Base-by-base conservation (phyloP, 192 early-diverging fungal genomes). In the Backusella tuberculispora region DNA sequence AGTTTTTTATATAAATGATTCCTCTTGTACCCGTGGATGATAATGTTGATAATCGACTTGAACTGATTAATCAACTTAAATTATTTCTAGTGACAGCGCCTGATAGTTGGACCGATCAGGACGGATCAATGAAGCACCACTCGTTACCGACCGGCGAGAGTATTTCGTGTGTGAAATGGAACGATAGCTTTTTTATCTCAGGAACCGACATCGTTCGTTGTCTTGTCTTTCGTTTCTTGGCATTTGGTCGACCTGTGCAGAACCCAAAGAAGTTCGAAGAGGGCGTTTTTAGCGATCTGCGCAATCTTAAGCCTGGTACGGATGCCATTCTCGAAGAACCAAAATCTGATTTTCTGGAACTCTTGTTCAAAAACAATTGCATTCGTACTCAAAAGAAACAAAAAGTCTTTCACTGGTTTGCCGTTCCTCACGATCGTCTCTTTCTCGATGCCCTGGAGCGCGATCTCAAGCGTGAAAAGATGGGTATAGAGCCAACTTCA, bases 371-470 rank as follows among this genome's bases (percentile, higher is more conserved):
- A 80, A 89, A 96, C 86, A 91, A 95, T 67, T 98, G 96, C 81
- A 95, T 99, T 71, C 91, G 97, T 45, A 97, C 96, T 3, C 97
- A 98, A 81, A 99, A 98, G 88, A 98, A 98, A 85, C 97, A 99
- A 87, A 98, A 98, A 76, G 97, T 99, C 29, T 99, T 98, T 82
- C 94, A 92, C 78, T 99, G 97, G 96, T 92, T 91, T 77, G 92
- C 95, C 6, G 97, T 99, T n/a, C 92, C 92, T 10, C 97, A 97
- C 80, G 97, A 99, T 77, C 79, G 92, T 41, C 90, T 99, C 48
- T 99, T 99, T 79, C 85, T 93, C 44, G 97, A 99, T 80, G 97
- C 97, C 6, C 87, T 98, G 66, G 96, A 99, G 79, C 89, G 97
- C 42, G 96, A 99, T 78, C 83, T 98, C 15, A 99, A 98, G 86